Evolutionary conservation across 306 rosid species (phyloP).

Genomic region (Begonia fuchsioides): DNA sequence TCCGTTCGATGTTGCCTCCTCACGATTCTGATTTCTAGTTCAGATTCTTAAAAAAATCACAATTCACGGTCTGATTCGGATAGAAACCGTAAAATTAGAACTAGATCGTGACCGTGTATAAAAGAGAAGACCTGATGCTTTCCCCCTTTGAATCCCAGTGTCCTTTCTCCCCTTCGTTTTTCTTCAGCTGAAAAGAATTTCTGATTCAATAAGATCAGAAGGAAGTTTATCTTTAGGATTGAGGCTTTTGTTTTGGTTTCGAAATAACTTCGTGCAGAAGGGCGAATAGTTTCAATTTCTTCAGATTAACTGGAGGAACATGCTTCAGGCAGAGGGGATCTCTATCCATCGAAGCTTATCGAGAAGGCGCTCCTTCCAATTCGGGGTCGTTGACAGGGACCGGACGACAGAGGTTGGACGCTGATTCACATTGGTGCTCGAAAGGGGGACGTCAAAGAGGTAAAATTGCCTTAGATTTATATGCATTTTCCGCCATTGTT

Average conservation of each 20-base stretch:
- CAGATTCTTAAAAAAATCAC: no score
- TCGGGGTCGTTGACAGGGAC: constrained; percentile 39
- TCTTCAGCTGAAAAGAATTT: no score
- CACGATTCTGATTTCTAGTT: no score
- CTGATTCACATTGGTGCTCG: constrained; percentile 59
- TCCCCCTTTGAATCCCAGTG: no score
- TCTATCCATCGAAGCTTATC: constrained; percentile 33
- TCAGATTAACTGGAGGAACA: neutral
- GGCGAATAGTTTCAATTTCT: neutral
- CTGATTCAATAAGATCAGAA: neutral
- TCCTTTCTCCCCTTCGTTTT: no score
- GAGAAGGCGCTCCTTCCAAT: constrained; percentile 38
- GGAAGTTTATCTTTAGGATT: neutral
- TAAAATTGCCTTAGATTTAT: constrained; percentile 7
- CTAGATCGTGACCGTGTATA: no score
- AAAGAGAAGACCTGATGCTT: no score
- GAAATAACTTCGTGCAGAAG: no score
- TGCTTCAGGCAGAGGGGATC: constrained; percentile 26
- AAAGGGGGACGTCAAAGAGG: constrained; percentile 68
- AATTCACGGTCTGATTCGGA: no score
- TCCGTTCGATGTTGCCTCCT: no score
- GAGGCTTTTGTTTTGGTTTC: constrained; percentile 3
- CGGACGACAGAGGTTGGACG: constrained; percentile 96
- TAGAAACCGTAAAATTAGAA: no score
- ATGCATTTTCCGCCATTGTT: no score